phyloP scores from a whole-genome alignment of 805 yeast genomes.

The Martiniozyma abietophila region DNA sequence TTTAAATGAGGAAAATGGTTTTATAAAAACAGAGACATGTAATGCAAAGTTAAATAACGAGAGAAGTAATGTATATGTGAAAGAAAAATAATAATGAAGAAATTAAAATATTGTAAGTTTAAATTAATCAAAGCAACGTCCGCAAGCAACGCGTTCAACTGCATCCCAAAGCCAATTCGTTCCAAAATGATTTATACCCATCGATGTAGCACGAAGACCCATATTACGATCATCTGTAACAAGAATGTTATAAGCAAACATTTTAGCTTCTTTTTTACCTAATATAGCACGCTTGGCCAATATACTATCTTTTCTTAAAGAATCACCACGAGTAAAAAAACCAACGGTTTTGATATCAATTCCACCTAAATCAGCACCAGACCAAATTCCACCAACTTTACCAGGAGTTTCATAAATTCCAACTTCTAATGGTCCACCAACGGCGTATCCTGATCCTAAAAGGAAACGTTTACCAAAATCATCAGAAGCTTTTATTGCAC shows the following conservation, averaged over 20 bases:
- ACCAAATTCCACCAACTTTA: conserved; percentile 9
- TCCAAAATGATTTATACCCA: conserved; percentile 46
- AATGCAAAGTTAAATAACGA: too few relatives aligned
- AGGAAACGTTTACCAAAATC: conserved; percentile 22
- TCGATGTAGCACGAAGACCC: conserved; percentile 53
- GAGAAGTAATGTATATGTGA: too few relatives aligned
- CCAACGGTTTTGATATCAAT: conserved; percentile 1
- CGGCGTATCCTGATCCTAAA: conserved; percentile 18
- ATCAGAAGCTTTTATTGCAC: conserved; percentile 32
- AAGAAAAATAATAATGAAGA: conserved; percentile 3
- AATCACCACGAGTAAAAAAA: conserved; percentile 9
- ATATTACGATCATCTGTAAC: conserved; percentile 70
- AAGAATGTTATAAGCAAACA: conserved; percentile 48
- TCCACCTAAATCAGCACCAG: conserved; percentile 12
- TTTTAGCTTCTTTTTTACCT: conserved; percentile 28
- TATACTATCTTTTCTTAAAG: conserved; percentile 6
- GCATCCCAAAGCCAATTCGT: conserved; percentile 50
- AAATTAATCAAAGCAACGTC: conserved; percentile 41
- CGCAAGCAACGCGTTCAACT: conserved; percentile 37
- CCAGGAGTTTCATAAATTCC: conserved; percentile 10
- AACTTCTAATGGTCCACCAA: conserved; percentile 10
- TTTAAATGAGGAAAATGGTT: too few relatives aligned
- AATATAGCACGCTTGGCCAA: conserved; percentile 15
- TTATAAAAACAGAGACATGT: too few relatives aligned
- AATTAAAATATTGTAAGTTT: background rate